Evolutionary conservation across 1,284 basidiomycete genomes (phyloP).

Genomic region (Trichosporon faecale): DNA sequence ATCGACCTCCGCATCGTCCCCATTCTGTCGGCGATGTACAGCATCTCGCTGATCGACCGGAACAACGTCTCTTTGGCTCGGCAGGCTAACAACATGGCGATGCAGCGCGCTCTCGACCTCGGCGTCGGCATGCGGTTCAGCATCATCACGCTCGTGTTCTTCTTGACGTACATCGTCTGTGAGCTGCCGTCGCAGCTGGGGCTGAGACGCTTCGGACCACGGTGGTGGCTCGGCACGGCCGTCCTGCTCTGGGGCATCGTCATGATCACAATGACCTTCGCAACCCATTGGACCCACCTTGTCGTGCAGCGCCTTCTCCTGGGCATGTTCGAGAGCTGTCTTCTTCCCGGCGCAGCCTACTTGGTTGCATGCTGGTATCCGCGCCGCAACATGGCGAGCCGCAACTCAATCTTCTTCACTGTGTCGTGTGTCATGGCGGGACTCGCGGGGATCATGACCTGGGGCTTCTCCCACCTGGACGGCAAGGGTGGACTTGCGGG

Average conservation of each 20-base stretch:
- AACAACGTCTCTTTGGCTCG: conserved; percentile 32
- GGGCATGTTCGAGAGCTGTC: conserved; percentile 48
- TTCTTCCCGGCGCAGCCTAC: conserved; percentile 50
- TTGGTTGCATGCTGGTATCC: conserved; percentile 55
- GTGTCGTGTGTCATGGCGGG: conserved; percentile 20
- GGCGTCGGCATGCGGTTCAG: conserved; percentile 44
- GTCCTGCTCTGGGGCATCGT: conserved; percentile 47
- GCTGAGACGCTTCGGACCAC: conserved; percentile 28
- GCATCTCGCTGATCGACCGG: conserved; percentile 25
- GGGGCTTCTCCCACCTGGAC: conserved; percentile 17
- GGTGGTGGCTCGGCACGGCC: conserved; percentile 19
- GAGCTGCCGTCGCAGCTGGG: conserved; percentile 22
- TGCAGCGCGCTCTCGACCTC: conserved; percentile 33
- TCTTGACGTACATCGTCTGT: neutral
- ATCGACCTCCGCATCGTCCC: conserved; percentile 26
- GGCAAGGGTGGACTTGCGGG: conserved; percentile 1
- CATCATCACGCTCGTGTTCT: conserved; percentile 44
- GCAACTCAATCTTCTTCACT: conserved; percentile 17
- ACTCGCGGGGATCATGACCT: conserved; percentile 16
- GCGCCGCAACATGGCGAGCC: conserved; percentile 50
- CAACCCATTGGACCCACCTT: conserved; percentile 44
- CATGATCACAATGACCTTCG: conserved; percentile 49
- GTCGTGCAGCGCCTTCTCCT: conserved; percentile 51
- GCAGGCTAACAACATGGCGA: conserved; percentile 23
- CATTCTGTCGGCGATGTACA: conserved; percentile 21